These are phyloP conservation scores for Saccharomycopsis amapae DNA, from an alignment of 805 yeast genomes.

Conservation along the genomic window DNA sequence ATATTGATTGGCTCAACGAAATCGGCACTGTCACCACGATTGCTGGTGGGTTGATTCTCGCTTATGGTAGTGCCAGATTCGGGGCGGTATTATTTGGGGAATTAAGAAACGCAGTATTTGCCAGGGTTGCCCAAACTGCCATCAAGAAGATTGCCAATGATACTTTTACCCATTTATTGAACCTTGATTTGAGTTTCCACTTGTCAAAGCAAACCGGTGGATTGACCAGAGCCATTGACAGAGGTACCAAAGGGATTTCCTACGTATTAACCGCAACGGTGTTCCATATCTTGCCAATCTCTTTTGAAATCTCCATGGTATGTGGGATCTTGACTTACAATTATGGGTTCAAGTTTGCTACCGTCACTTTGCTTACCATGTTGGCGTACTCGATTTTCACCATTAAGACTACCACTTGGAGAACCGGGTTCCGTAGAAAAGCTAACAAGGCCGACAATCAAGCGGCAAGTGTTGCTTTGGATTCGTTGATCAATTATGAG, in stretches of 20 bases:
- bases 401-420: conserved; percentile 90
- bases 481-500: conserved; percentile 89
- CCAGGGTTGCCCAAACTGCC: conserved; percentile 91
- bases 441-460: conserved; percentile 91
- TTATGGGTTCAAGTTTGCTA: conserved; percentile 84
- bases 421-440: conserved; percentile 82
- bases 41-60: conserved; percentile 63
- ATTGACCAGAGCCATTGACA: conserved; percentile 87
- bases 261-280: conserved; percentile 93
- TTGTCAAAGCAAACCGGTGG: conserved; percentile 93
- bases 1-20: conserved; percentile 70
- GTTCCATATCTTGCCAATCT: conserved; percentile 90
- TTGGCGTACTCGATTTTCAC: conserved; percentile 82
- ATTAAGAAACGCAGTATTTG: conserved; percentile 89
- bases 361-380: conserved; percentile 84
- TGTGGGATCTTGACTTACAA: conserved; percentile 91
- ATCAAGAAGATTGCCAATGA: conserved; percentile 83
- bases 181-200: conserved; percentile 85
- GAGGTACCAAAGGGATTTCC: conserved; percentile 96
- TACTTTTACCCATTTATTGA: conserved; percentile 77
- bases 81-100: conserved; percentile 95
- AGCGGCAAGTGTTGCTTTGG: conserved; percentile 93
- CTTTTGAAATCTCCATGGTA: conserved; percentile 87
- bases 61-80: conserved; percentile 90
- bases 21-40: conserved; percentile 58